Percentiles rank a stretch among this genome's conserved stretches.
Evolutionary conservation across 805 yeast species (phyloP).

Genomic region (Jamesozyma gamospora): DNA sequence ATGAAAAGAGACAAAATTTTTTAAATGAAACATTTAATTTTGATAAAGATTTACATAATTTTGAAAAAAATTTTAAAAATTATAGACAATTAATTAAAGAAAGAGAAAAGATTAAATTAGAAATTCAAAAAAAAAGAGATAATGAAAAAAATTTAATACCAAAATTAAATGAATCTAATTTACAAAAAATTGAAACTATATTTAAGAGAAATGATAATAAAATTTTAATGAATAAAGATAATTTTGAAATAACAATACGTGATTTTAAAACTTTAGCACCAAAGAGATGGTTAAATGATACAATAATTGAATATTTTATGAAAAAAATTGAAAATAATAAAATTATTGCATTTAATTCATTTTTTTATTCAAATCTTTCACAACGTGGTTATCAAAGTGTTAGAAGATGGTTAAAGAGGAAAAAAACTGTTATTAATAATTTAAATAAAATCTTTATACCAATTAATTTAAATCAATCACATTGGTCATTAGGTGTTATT

Average conservation of each 20-base stretch:
- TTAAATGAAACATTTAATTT: slow-evolving; percentile 14
- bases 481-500: slow-evolving; percentile 85
- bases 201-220: slow-evolving; percentile 23
- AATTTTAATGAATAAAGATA: slow-evolving; percentile 24
- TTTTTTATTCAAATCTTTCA: slow-evolving; percentile 67
- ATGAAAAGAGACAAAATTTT: slow-evolving; percentile 17
- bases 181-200: slow-evolving; percentile 18
- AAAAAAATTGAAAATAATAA: slow-evolving; percentile 31
- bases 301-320: slow-evolving; percentile 75
- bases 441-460: slow-evolving; percentile 70
- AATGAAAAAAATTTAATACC: slow-evolving; percentile 19
- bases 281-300: slow-evolving; percentile 82
- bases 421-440: slow-evolving; percentile 53
- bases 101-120: slow-evolving; percentile 32
- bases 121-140: slow-evolving; percentile 17
- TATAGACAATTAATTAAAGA: slow-evolving; percentile 38
- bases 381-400: slow-evolving; percentile 74
- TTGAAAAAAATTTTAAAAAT: slow-evolving; percentile 32
- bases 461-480: slow-evolving; percentile 71
- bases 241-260: slow-evolving; percentile 50
- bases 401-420: slow-evolving; percentile 72
- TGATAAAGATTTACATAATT: slow-evolving; percentile 22
- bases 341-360: slow-evolving; percentile 74
- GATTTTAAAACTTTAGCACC: slow-evolving; percentile 68
- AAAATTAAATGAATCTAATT: slow-evolving; percentile 15